These are phyloP conservation scores for Amyloporia xantha DNA, from an alignment of 768 basidiomycete genomes.

Conservation along the genomic window DNA sequence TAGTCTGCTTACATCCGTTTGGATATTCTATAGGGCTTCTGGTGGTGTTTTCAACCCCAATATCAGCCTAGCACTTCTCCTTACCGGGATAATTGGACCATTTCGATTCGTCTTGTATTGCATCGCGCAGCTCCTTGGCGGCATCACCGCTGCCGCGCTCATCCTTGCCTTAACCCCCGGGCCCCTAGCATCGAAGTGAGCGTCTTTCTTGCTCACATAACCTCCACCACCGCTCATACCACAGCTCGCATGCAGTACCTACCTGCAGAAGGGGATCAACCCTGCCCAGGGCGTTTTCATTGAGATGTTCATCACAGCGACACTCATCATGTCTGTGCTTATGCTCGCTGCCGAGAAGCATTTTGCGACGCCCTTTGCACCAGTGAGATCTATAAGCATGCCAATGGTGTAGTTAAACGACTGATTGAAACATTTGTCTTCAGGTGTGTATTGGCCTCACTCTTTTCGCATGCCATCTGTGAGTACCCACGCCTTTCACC, in stretches of 20 bases:
- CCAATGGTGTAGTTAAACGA: too few relatives aligned
- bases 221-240: slow-evolving; percentile 5
- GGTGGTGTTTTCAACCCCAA: slow-evolving; percentile 65
- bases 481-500: slow-evolving; percentile 13
- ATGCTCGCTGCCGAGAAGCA: slow-evolving; percentile 74
- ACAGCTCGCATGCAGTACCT: slow-evolving; percentile 38
- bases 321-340: slow-evolving; percentile 55
- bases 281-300: slow-evolving; percentile 58
- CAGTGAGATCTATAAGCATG: too few relatives aligned
- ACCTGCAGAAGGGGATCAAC: slow-evolving; percentile 40
- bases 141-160: slow-evolving; percentile 52
- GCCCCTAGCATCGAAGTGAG: slow-evolving; percentile 48
- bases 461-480: slow-evolving; percentile 58
- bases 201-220: not conserved
- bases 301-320: slow-evolving; percentile 63
- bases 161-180: slow-evolving; percentile 49
- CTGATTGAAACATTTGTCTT: not conserved
- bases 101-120: slow-evolving; percentile 53
- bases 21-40: slow-evolving; percentile 61
- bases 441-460: slow-evolving; percentile 63
- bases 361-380: slow-evolving; percentile 56
- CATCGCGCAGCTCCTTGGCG: slow-evolving; percentile 55
- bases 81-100: slow-evolving; percentile 48
- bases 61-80: slow-evolving; percentile 51
- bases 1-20: slow-evolving; percentile 54